Percentiles rank a stretch among this genome's conserved stretches.
phyloP scores from a whole-genome alignment of 495 filamentous ascomycete species.

The Lophium mytilinum region DNA sequence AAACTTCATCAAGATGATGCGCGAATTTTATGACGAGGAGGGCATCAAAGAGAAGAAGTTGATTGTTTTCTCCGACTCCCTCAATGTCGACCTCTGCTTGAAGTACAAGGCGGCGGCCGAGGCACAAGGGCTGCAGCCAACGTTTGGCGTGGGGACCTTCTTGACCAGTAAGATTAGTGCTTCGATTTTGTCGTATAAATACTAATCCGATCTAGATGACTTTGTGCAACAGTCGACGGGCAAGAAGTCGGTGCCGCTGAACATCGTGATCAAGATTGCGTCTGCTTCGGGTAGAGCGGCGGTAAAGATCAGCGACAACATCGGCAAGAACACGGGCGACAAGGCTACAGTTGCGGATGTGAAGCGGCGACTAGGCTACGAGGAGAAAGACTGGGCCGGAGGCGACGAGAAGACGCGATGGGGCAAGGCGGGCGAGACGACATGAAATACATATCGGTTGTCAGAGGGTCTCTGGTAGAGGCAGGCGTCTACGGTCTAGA shows the following conservation, averaged over 20 bases:
- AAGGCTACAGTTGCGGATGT: constrained; percentile 67
- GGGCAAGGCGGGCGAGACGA: constrained; percentile 38
- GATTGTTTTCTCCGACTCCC: constrained; percentile 94
- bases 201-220: constrained; percentile 51
- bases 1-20: constrained; percentile 72
- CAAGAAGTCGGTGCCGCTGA: constrained; percentile 84
- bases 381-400: constrained; percentile 71
- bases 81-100: constrained; percentile 83
- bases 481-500: neutral
- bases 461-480: neutral
- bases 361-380: constrained; percentile 76
- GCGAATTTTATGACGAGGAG: constrained; percentile 71
- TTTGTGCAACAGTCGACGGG: constrained; percentile 58
- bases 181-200: neutral
- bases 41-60: constrained; percentile 77
- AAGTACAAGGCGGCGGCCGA: constrained; percentile 81
- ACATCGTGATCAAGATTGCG: constrained; percentile 95
- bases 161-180: constrained; percentile 59
- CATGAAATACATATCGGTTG: neutral
- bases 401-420: constrained; percentile 81
- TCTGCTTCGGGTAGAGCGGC: constrained; percentile 75
- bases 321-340: constrained; percentile 93
- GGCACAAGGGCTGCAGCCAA: constrained; percentile 67
- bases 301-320: constrained; percentile 94
- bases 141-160: constrained; percentile 91